Base-by-base conservation (phyloP, 163 green algal genomes). In the Chloromonas sp. region DNA sequence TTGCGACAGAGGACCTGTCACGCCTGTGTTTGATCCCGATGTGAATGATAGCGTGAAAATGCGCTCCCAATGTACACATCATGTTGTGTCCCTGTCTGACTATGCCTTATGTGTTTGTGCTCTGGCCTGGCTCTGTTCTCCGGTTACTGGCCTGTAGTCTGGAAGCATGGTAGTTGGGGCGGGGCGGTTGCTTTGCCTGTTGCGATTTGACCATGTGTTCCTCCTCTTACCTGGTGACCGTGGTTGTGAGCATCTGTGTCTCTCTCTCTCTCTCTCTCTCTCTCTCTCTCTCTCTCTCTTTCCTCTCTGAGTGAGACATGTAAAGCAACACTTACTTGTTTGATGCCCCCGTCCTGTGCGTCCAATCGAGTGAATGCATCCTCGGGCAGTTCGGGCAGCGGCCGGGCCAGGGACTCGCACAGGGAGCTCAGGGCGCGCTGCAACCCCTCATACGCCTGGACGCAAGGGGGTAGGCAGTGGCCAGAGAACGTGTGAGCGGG, bases 321-420 rank as follows among this genome's bases (percentile, higher is more conserved):
- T 36, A 36, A 36, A 36, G 36, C 36, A 74, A 11, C 66, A 5
- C 66, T 74, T 11, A 74, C 66, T 11, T 15, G 66, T 11, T 74
- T 74, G 66, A 74, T 74, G 66, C 66, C 66, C 66, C 71, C 81
- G 81, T 60, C 85, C 58, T 89, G 84, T 0, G 62, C 58, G 1
- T 70, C 85, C 71, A 92, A 60, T 2, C 87, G 84, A 0, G 87
- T 93, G 86, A 91, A 91, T 14, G 83, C 89, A 57, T 92, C 88
- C 82, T 94, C 88, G 2, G 82, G 79, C 83, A 96, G 88, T 71
- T 91, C 86, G 1, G 94, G 94, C 87, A 94, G 81, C 14, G 77
- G 77, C 71, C 84, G 84, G 11, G 89, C 88, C 81, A 96, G 87
- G 0, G 85, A 84, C 71, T 96, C 93, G 0, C 85, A 88, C 82